A percentile compares a stretch with the other conserved stretches of the same genome.
phyloP scores from a whole-genome alignment of 371 early-diverging fungal species.

The Circinella umbellata region DNA sequence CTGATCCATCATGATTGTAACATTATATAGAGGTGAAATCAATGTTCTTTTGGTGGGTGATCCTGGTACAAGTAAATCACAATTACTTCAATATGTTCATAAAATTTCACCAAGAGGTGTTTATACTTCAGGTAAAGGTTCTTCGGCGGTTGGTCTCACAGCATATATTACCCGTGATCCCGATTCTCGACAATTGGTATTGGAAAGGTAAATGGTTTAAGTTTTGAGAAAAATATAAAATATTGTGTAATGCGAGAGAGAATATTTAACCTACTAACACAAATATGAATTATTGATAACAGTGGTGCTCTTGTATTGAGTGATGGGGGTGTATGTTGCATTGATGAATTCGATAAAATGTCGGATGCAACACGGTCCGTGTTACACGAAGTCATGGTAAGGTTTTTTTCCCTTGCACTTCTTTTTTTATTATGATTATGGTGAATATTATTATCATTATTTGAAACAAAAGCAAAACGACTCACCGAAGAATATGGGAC shows the following conservation, averaged over 20 bases:
- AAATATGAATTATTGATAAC: no score
- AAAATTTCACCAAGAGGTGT: conserved; percentile 97
- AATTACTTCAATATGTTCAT: conserved; percentile 95
- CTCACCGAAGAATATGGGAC: background rate
- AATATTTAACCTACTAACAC: no score
- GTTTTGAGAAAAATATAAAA: no score
- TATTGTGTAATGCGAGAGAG: no score
- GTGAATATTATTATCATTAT: no score
- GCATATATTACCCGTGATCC: conserved; percentile 99
- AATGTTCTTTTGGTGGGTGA: conserved; percentile 99
- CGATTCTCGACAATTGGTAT: conserved; percentile 94
- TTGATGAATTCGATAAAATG: conserved; percentile 99
- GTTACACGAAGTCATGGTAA: conserved; percentile 99
- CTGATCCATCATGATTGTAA: no score
- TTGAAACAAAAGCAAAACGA: no score
- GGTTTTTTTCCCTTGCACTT: background rate
- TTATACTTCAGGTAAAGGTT: conserved; percentile 99
- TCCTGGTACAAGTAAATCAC: conserved; percentile 99
- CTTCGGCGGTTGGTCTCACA: conserved; percentile 99
- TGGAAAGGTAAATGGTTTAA: conserved; percentile 76
- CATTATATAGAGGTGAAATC: conserved; percentile 85
- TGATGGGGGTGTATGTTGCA: conserved; percentile 99
- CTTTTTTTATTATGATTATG: background rate
- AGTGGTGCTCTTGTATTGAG: conserved; percentile 98
- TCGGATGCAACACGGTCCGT: conserved; percentile 95